Conservation (phyloP, 73 alveolate genomes). For the Strombidium stylifer region DNA sequence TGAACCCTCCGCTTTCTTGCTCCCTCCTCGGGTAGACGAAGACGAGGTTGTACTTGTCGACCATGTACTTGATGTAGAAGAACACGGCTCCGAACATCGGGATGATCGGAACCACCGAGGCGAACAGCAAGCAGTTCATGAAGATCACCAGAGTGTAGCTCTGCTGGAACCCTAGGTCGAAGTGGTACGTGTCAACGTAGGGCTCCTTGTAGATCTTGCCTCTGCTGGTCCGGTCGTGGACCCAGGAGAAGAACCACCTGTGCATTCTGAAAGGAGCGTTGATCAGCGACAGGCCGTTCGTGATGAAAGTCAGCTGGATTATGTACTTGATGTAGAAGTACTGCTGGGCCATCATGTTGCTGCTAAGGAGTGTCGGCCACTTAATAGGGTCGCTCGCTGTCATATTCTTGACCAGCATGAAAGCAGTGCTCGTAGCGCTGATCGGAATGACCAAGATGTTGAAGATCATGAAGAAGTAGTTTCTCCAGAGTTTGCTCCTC, state of each 20-base stretch:
- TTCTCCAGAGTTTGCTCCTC: slow-evolving; percentile 16
- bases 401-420: slow-evolving; percentile 13
- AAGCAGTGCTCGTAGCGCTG: slow-evolving; percentile 14
- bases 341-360: slow-evolving; percentile 16
- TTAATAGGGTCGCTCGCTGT: slow-evolving; percentile 2
- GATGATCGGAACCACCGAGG: slow-evolving; percentile 12
- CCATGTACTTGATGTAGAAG: slow-evolving; percentile 10
- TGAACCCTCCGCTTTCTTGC: slow-evolving; percentile 29
- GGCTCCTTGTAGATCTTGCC: slow-evolving; percentile 17
- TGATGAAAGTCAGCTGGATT: slow-evolving; percentile 16
- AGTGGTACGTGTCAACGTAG: slow-evolving; percentile 13
- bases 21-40: slow-evolving; percentile 10
- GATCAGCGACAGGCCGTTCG: slow-evolving; percentile 7
- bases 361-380: not conserved
- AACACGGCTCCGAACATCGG: slow-evolving; percentile 14
- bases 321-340: slow-evolving; percentile 19
- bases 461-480: slow-evolving; percentile 21
- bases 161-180: slow-evolving; percentile 26
- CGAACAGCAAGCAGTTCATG: slow-evolving; percentile 6
- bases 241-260: not conserved
- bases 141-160: slow-evolving; percentile 17
- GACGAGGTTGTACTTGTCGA: slow-evolving; percentile 21
- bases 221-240: not conserved
- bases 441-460: slow-evolving; percentile 9
- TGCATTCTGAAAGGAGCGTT: slow-evolving; percentile 8